Evolutionary conservation across 1,284 basidiomycete species (phyloP).

Genomic region (Vanrija sp.): DNA sequence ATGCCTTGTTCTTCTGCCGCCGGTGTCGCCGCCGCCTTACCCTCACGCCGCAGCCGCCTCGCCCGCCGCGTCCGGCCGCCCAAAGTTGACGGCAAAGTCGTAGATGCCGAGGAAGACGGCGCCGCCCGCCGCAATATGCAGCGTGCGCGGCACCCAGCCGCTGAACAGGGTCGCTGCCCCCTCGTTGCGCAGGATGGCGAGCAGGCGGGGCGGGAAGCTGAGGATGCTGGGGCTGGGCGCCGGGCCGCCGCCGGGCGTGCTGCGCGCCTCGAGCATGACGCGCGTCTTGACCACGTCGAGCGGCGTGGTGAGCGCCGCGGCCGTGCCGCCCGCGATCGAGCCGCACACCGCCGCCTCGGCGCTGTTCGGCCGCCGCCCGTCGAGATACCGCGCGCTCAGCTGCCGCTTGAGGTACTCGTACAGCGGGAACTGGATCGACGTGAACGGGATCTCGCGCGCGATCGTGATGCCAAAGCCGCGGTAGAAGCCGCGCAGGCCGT

Average conservation of each 20-base stretch:
- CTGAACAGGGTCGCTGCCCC: slow-evolving; percentile 74
- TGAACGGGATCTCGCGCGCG: slow-evolving; percentile 89
- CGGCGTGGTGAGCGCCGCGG: slow-evolving; percentile 88
- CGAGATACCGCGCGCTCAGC: slow-evolving; percentile 51
- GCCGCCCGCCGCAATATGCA: slow-evolving; percentile 95
- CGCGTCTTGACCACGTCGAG: slow-evolving; percentile 96
- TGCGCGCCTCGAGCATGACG: slow-evolving; percentile 80
- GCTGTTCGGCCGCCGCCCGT: slow-evolving; percentile 59
- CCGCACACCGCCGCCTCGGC: slow-evolving; percentile 90
- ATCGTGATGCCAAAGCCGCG: slow-evolving; percentile 74
- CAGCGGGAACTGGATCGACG: slow-evolving; percentile 93
- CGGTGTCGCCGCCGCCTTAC: background rate
- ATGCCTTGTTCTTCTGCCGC: background rate
- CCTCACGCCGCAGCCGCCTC: background rate
- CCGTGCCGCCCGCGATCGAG: slow-evolving; percentile 81
- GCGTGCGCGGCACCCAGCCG: slow-evolving; percentile 82
- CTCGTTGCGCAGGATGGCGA: slow-evolving; percentile 66
- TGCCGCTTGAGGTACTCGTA: slow-evolving; percentile 82
- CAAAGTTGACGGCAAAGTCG: slow-evolving; percentile 54
- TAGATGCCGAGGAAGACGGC: slow-evolving; percentile 95
- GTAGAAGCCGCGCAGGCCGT: slow-evolving; percentile 69
- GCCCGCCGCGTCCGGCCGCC: background rate
- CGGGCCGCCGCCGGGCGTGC: background rate
- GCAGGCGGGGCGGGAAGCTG: slow-evolving; percentile 57
- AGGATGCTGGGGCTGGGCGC: slow-evolving; percentile 50